Conservation (phyloP, 2,329 filamentous ascomycete species). For the Monosporascus sp. region DNA sequence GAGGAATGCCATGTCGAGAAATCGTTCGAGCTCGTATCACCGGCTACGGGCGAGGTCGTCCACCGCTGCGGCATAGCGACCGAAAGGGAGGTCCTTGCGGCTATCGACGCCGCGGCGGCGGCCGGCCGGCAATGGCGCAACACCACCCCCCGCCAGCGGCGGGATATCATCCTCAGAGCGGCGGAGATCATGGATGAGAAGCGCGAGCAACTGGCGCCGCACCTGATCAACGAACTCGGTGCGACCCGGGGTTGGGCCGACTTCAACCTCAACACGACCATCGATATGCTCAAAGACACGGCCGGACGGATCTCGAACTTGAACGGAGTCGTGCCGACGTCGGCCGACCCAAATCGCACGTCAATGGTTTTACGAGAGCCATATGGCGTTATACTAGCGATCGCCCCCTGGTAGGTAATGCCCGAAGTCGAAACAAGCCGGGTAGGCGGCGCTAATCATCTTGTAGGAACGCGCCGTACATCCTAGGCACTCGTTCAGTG, state of each 20-base stretch:
- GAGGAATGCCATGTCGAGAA: constrained; percentile 39
- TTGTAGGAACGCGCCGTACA: constrained; percentile 37
- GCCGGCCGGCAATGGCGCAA: constrained; percentile 61
- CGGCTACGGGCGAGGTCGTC: constrained; percentile 47
- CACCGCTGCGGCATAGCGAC: constrained; percentile 50
- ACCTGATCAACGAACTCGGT: constrained; percentile 41
- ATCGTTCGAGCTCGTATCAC: constrained; percentile 53
- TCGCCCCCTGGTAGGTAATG: constrained; percentile 57
- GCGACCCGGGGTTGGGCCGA: constrained; percentile 19
- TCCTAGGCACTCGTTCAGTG: constrained; percentile 39
- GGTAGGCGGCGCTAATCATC: constrained; percentile 4
- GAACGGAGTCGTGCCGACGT: constrained; percentile 26
- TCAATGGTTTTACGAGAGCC: constrained; percentile 62
- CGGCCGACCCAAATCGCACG: constrained; percentile 39
- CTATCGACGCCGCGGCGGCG: constrained; percentile 43
- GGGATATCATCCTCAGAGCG: constrained; percentile 57
- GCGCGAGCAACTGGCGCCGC: constrained; percentile 47
- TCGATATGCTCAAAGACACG: constrained; percentile 32
- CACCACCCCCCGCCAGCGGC: constrained; percentile 49
- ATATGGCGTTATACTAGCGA: constrained; percentile 60
- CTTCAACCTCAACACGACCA: constrained; percentile 29
- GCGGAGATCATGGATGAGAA: constrained; percentile 52
- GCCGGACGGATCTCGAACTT: constrained; percentile 31
- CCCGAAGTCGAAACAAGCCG: not conserved
- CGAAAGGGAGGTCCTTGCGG: constrained; percentile 46